A percentile compares a stretch with the other conserved stretches of the same genome.
phyloP scores from a whole-genome alignment of 768 basidiomycete genomes.

The Boletus edulis region DNA sequence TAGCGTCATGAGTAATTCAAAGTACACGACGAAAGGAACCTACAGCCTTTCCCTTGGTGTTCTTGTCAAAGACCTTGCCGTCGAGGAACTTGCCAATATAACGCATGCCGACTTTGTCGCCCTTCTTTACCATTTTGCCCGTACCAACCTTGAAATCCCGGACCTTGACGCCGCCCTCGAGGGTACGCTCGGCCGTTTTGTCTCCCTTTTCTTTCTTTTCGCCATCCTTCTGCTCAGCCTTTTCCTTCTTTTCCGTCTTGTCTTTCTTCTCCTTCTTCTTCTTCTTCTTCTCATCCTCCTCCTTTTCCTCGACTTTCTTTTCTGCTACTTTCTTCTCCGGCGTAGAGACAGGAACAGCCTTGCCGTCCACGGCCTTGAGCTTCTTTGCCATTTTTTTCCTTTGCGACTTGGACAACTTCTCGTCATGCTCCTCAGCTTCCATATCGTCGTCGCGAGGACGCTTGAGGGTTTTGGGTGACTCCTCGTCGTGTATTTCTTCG shows the following conservation, averaged over 20 bases:
- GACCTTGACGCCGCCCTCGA: conserved; percentile 74
- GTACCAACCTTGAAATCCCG: conserved; percentile 75
- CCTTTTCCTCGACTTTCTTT: conserved; percentile 51
- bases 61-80: conserved; percentile 77
- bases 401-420: conserved; percentile 48
- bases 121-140: conserved; percentile 85
- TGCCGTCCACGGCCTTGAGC: conserved; percentile 59
- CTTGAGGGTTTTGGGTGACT: conserved; percentile 50
- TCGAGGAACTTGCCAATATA: conserved; percentile 89
- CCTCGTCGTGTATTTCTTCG: conserved; percentile 56
- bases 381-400: conserved; percentile 70
- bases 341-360: conserved; percentile 33
- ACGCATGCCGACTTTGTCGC: conserved; percentile 79
- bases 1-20: neutral
- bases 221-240: conserved; percentile 31
- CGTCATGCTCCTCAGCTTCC: conserved; percentile 38
- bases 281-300: conserved; percentile 46
- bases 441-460: conserved; percentile 64
- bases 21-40: conserved; percentile 27
- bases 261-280: conserved; percentile 52
- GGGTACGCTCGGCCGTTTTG: conserved; percentile 31
- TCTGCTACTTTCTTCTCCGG: conserved; percentile 29
- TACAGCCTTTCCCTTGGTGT: conserved; percentile 84
- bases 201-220: conserved; percentile 27
- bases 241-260: conserved; percentile 30